phyloP scores from a whole-genome alignment of 2,329 filamentous ascomycete genomes.

The Talaromyces albobiverticillius region DNA sequence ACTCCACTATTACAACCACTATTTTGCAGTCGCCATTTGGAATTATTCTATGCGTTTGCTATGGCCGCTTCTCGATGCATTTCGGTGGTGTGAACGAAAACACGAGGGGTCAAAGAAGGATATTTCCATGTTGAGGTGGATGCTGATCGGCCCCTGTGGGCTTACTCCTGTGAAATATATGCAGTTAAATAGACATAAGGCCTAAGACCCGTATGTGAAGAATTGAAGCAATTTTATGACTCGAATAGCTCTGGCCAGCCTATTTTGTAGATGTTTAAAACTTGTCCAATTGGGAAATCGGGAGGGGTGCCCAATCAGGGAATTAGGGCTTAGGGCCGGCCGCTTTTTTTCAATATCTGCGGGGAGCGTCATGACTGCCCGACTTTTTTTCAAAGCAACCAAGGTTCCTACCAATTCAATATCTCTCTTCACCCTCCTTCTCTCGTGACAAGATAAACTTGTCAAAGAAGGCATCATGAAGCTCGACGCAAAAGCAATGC shows the following conservation, averaged over 20 bases:
- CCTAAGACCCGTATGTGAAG: conserved; percentile 2
- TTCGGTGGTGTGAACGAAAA: neutral
- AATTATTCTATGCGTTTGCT: neutral
- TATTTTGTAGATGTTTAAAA: neutral
- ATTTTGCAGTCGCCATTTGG: neutral
- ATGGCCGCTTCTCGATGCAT: neutral
- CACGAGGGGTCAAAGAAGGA: neutral
- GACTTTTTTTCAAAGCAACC: conserved; percentile 10
- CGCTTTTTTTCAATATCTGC: conserved; percentile 28
- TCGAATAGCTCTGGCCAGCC: neutral
- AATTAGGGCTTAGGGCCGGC: conserved; percentile 40
- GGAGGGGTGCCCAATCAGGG: conserved; percentile 16
- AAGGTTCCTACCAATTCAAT: neutral
- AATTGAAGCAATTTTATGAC: conserved; percentile 1
- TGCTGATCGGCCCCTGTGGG: neutral
- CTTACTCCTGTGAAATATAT: conserved; percentile 9
- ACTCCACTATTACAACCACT: neutral
- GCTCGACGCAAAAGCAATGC: conserved; percentile 88
- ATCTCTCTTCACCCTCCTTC: neutral
- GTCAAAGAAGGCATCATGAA: conserved; percentile 64
- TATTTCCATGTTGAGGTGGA: neutral
- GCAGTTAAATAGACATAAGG: conserved; percentile 10
- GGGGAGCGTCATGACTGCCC: conserved; percentile 10
- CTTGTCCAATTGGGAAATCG: neutral
- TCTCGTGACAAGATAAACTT: neutral